These are phyloP conservation scores for Aureobasidium sp. DNA, from an alignment of 2,329 filamentous ascomycete genomes.

Conservation along the genomic window DNA sequence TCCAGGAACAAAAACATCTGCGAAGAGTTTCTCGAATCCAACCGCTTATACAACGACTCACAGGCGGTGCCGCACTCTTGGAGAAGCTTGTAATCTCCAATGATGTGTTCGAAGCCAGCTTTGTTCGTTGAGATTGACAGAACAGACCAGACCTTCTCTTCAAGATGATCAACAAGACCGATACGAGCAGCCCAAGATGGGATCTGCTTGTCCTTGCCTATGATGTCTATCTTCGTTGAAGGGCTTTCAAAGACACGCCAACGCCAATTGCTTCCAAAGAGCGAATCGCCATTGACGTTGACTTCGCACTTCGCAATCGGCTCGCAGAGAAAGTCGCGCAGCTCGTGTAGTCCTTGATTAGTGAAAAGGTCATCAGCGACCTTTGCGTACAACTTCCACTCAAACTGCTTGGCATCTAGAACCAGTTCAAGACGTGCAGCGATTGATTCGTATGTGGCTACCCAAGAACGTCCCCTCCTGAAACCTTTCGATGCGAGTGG, in stretches of 20 bases:
- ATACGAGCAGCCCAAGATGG: slow-evolving; percentile 34
- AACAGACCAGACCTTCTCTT: slow-evolving; percentile 39
- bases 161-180: slow-evolving; percentile 32
- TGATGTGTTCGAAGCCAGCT: slow-evolving; percentile 30
- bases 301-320: slow-evolving; percentile 25
- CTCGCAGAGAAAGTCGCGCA: slow-evolving; percentile 23
- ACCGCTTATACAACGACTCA: slow-evolving; percentile 47
- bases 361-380: slow-evolving; percentile 20
- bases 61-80: slow-evolving; percentile 52
- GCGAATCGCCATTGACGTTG: slow-evolving; percentile 14
- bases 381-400: slow-evolving; percentile 29
- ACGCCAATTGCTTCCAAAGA: slow-evolving; percentile 32
- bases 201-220: slow-evolving; percentile 19
- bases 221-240: slow-evolving; percentile 21
- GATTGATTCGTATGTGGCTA: slow-evolving; percentile 34
- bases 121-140: slow-evolving; percentile 36
- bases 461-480: slow-evolving; percentile 33
- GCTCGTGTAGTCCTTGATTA: slow-evolving; percentile 15
- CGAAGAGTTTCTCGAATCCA: slow-evolving; percentile 17
- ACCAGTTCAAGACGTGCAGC: slow-evolving; percentile 35
- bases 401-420: slow-evolving; percentile 16
- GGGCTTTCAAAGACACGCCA: slow-evolving; percentile 38
- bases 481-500: slow-evolving; percentile 32
- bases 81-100: slow-evolving; percentile 48
- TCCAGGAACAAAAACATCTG: slow-evolving; percentile 54